phyloP scores from a whole-genome alignment of 768 basidiomycete genomes.

The Lentinula raphanica region DNA sequence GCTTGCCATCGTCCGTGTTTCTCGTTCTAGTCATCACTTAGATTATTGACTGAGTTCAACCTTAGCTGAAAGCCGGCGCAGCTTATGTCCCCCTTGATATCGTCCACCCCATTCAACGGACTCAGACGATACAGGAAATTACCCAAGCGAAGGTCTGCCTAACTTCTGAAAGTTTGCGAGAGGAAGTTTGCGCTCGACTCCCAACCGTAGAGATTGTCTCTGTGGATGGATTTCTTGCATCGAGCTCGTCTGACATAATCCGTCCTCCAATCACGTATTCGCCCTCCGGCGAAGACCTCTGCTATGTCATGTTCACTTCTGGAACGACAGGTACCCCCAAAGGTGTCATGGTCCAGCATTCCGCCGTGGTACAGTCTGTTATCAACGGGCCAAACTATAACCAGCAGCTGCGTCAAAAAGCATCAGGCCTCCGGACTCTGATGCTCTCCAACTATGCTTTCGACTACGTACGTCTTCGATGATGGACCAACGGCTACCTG shows the following conservation, averaged over 20 bases:
- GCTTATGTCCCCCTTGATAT: slow-evolving; percentile 20
- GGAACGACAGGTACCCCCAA: slow-evolving; percentile 19
- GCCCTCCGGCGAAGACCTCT: slow-evolving; percentile 9
- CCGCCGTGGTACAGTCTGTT: slow-evolving; percentile 14
- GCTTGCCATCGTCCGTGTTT: slow-evolving; percentile 18
- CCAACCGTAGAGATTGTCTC: not conserved
- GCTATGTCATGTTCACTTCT: slow-evolving; percentile 20
- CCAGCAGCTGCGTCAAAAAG: not conserved
- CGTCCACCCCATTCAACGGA: slow-evolving; percentile 24
- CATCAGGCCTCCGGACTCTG: slow-evolving; percentile 8
- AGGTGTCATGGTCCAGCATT: slow-evolving; percentile 17
- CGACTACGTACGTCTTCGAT: not conserved
- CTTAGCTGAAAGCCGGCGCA: slow-evolving; percentile 23
- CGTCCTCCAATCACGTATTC: not conserved
- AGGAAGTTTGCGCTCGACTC: not conserved
- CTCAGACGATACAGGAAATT: slow-evolving; percentile 11
- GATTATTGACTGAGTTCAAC: not conserved
- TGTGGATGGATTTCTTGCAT: not conserved
- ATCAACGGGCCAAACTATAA: slow-evolving; percentile 16
- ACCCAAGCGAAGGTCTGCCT: not conserved
- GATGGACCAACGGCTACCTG: not conserved
- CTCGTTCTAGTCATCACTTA: not conserved
- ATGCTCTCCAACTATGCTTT: not conserved
- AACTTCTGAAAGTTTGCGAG: not conserved
- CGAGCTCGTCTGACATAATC: not conserved